Evolutionary conservation across 1,139 yeast species (phyloP).

Genomic region (Lizanozyma gosingica): DNA sequence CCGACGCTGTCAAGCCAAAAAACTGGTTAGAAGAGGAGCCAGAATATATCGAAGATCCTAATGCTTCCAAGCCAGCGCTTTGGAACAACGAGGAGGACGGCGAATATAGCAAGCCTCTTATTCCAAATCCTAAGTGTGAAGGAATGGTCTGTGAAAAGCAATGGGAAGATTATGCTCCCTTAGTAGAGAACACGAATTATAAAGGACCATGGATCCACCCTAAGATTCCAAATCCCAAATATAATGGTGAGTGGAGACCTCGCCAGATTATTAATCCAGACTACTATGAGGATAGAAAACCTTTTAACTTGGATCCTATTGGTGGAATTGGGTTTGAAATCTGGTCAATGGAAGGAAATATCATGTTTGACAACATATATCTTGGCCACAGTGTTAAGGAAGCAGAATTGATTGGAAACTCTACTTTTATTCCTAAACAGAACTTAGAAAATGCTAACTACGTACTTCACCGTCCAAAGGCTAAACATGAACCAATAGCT

Average conservation of each 20-base stretch:
- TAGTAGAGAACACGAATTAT: slow-evolving; percentile 58
- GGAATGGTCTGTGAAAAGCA: slow-evolving; percentile 62
- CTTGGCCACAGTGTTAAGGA: slow-evolving; percentile 74
- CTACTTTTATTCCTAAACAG: slow-evolving; percentile 57
- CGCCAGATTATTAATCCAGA: slow-evolving; percentile 58
- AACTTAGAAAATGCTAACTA: slow-evolving; percentile 41
- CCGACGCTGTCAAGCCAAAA: slow-evolving; percentile 56
- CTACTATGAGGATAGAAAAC: slow-evolving; percentile 49
- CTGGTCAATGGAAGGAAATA: slow-evolving; percentile 76
- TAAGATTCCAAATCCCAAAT: slow-evolving; percentile 59
- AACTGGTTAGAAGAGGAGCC: slow-evolving; percentile 69
- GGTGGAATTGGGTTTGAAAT: slow-evolving; percentile 85
- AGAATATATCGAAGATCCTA: slow-evolving; percentile 55
- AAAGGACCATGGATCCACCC: slow-evolving; percentile 77
- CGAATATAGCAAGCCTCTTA: slow-evolving; percentile 62
- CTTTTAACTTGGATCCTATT: slow-evolving; percentile 57
- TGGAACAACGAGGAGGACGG: slow-evolving; percentile 93
- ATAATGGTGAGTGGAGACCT: slow-evolving; percentile 76
- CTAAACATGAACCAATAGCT: slow-evolving; percentile 20
- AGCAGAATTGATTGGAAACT: slow-evolving; percentile 77
- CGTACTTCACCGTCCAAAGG: slow-evolving; percentile 28
- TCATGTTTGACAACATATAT: slow-evolving; percentile 76
- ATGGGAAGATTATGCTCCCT: slow-evolving; percentile 52
- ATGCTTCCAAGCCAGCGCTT: slow-evolving; percentile 53
- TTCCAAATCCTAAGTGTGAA: slow-evolving; percentile 67